These are phyloP conservation scores for Pythium plurisporium DNA, from an alignment of 352 stramenopile species.

Conservation along the genomic window DNA sequence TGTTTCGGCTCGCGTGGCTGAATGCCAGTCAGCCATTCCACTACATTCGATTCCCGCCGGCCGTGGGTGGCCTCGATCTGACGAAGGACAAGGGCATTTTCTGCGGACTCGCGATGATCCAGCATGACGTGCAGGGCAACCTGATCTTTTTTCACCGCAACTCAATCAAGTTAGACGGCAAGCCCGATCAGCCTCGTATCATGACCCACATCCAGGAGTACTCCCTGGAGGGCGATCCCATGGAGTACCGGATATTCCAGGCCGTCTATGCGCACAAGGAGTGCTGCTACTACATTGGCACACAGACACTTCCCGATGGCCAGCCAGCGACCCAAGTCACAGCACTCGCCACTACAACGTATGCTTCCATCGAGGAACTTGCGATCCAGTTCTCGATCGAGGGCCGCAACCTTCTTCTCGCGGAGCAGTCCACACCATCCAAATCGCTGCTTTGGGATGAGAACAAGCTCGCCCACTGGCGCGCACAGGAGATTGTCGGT, in stretches of 20 bases:
- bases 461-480: constrained; percentile 9
- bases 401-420: constrained; percentile 50
- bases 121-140: constrained; percentile 81
- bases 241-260: constrained; percentile 79
- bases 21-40: constrained; percentile 77
- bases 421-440: constrained; percentile 28
- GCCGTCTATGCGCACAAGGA: constrained; percentile 77
- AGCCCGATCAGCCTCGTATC: constrained; percentile 57
- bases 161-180: constrained; percentile 77
- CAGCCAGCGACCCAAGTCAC: constrained; percentile 69
- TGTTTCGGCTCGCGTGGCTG: constrained; percentile 80
- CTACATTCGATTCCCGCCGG: constrained; percentile 66
- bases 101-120: constrained; percentile 81
- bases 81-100: constrained; percentile 75
- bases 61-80: constrained; percentile 66
- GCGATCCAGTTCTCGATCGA: constrained; percentile 81
- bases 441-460: constrained; percentile 13
- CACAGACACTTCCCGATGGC: constrained; percentile 50
- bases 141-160: constrained; percentile 86
- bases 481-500: constrained; percentile 61
- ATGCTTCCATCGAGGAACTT: constrained; percentile 64
- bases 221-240: constrained; percentile 57
- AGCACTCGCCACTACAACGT: constrained; percentile 65
- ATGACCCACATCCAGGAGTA: constrained; percentile 86
- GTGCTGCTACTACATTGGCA: constrained; percentile 86